Evolutionary conservation across 1,139 yeast species (phyloP).

Genomic region (Sugiyamaella castrensis): DNA sequence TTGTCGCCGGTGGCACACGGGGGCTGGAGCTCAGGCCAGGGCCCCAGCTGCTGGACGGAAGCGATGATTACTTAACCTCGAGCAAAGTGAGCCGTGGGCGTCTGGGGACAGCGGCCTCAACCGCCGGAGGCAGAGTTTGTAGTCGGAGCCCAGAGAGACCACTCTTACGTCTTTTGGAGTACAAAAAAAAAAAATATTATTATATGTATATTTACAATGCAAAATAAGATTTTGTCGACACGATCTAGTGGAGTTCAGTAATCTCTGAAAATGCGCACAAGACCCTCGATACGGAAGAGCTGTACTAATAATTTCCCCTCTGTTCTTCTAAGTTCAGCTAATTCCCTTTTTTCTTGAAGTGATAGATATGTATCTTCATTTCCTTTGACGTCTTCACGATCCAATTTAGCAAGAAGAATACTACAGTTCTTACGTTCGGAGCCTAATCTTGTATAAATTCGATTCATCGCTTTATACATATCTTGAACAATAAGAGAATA

Average conservation of each 20-base stretch:
- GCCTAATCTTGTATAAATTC: slow-evolving; percentile 54
- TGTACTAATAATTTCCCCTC: slow-evolving; percentile 39
- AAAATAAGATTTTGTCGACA: background rate
- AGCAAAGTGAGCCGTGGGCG: background rate
- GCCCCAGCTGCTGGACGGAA: too few relatives aligned
- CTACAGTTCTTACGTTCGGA: slow-evolving; percentile 59
- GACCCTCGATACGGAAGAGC: slow-evolving; percentile 36
- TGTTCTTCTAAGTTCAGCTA: slow-evolving; percentile 47
- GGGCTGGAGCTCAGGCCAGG: too few relatives aligned
- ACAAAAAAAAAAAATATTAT: slow-evolving; percentile 16
- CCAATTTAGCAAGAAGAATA: slow-evolving; percentile 71
- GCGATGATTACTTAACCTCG: background rate
- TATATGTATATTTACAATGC: background rate
- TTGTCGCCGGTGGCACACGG: background rate
- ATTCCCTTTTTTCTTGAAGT: slow-evolving; percentile 69
- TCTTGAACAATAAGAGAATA: slow-evolving; percentile 51
- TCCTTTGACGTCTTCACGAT: slow-evolving; percentile 87
- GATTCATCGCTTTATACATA: slow-evolving; percentile 66
- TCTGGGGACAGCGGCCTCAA: background rate
- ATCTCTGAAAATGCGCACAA: slow-evolving; percentile 42
- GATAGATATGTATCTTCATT: slow-evolving; percentile 71
- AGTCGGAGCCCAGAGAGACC: too few relatives aligned
- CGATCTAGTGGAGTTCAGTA: slow-evolving; percentile 25
- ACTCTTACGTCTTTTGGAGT: slow-evolving; percentile 24
- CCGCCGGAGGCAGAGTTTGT: too few relatives aligned